These are phyloP conservation scores for Gnomoniopsis sp. DNA, from an alignment of 2,329 filamentous ascomycete genomes.

Conservation along the genomic window DNA sequence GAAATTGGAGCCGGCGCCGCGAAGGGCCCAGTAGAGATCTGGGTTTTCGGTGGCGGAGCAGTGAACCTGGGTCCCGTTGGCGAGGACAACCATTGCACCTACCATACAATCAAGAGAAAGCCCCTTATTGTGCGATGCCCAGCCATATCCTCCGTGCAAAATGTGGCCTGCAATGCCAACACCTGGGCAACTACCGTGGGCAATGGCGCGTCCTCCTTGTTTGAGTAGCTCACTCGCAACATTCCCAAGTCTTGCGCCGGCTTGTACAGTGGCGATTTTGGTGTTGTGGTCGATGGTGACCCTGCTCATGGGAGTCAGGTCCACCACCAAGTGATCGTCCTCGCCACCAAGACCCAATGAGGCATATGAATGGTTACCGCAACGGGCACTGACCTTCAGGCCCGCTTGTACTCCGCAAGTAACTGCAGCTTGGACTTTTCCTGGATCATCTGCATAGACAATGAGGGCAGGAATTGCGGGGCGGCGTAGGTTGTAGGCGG, in stretches of 20 bases:
- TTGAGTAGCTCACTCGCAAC: constrained; percentile 37
- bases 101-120: constrained; percentile 34
- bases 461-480: constrained; percentile 40
- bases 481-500: constrained; percentile 30
- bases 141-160: constrained; percentile 37
- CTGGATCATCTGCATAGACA: constrained; percentile 36
- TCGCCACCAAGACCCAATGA: constrained; percentile 46
- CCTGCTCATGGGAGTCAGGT: constrained; percentile 41
- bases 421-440: constrained; percentile 45
- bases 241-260: constrained; percentile 48
- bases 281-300: constrained; percentile 38
- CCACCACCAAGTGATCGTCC: constrained; percentile 45
- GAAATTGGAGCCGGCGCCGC: constrained; percentile 37
- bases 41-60: constrained; percentile 31
- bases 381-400: constrained; percentile 45
- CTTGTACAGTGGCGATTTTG: constrained; percentile 40
- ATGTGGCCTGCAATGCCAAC: constrained; percentile 38
- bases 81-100: constrained; percentile 34
- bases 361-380: constrained; percentile 50
- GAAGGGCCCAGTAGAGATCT: constrained; percentile 41
- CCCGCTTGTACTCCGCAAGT: constrained; percentile 38
- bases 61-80: constrained; percentile 32
- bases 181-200: constrained; percentile 51
- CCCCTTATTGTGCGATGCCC: constrained; percentile 33
- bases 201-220: constrained; percentile 37